Evolutionary conservation across 805 yeast species (phyloP), one percentile per base, ranked within the genome.

Genomic region (Kuraishia hungarica): DNA sequence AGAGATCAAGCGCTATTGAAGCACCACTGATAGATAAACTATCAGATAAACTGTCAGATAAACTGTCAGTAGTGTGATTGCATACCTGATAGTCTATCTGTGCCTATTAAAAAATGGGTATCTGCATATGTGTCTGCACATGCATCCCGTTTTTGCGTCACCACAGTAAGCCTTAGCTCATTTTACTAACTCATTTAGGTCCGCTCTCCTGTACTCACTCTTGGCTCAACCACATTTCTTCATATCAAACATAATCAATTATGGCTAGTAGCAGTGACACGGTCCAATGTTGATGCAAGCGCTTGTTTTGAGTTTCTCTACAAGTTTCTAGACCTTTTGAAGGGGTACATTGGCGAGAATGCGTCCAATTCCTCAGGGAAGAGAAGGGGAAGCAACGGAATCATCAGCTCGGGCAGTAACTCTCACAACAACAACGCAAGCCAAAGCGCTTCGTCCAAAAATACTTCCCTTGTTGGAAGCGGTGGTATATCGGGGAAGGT

Each of bases 201-300:
- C n/a, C 72, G 84, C 58, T 80, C 89, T 0, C 93, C 94, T 0
- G 77, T 87, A 0, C 72, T 93, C 50, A 94, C 98, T 0, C 71
- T 94, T 50, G 98, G 98, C 1, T 89, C 96, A 0, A 94, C 98
- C 0, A 86, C 97, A 0, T 94, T 93, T 65, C 77, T 90, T 54
- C 92, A 90, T 64, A 84, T 89, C 51, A 81, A 81, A 59, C 74
- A 78, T 28, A 76, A 76, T 15, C 73, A 77, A 53, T 62, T 93
- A 17, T 94, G 96, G 87, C 62, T 90, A 8, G 96, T 92, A 11
- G 96, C 92, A 0, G 91, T 92, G n/a, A 82, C 96, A 0, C 79
- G 97, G 58, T 85, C 90, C 49, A 94, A 93, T 65, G 89, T 86
- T 43, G 97, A 93, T 66, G 91, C 92, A 39, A 81, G 91, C 1